These are phyloP conservation scores for Fusarium acutatum DNA, from an alignment of 2,329 filamentous ascomycete genomes.

Conservation along the genomic window DNA sequence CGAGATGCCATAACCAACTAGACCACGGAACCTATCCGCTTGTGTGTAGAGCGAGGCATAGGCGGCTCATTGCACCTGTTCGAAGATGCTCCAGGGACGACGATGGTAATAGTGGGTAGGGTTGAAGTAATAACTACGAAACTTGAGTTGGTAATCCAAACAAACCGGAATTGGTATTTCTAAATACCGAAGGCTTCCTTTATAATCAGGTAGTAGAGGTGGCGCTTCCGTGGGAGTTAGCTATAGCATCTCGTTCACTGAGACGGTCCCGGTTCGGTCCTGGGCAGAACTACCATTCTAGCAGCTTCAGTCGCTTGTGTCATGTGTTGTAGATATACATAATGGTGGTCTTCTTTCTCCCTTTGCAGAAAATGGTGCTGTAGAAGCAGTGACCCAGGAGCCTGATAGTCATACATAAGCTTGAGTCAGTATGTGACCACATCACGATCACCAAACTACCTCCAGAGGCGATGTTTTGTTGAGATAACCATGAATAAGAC, in stretches of 20 bases:
- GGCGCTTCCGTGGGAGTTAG: neutral
- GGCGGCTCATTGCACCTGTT: neutral
- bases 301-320: neutral
- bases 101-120: neutral
- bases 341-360: neutral
- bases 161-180: neutral
- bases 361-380: neutral
- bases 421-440: neutral
- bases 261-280: neutral
- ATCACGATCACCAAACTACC: neutral
- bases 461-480: neutral
- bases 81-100: neutral
- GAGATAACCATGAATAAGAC: neutral
- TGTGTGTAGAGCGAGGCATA: neutral
- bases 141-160: neutral
- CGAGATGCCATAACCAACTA: conserved; percentile 41
- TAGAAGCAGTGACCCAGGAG: neutral
- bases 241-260: neutral
- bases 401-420: neutral
- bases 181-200: neutral
- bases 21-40: conserved; percentile 35
- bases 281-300: neutral
- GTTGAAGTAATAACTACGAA: neutral
- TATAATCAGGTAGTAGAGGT: neutral
- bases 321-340: too few species aligned